Percentiles rank a stretch among this genome's conserved stretches.
Evolutionary conservation across 2,329 filamentous ascomycete species (phyloP).

Genomic region (Clarireedia paspali): DNA sequence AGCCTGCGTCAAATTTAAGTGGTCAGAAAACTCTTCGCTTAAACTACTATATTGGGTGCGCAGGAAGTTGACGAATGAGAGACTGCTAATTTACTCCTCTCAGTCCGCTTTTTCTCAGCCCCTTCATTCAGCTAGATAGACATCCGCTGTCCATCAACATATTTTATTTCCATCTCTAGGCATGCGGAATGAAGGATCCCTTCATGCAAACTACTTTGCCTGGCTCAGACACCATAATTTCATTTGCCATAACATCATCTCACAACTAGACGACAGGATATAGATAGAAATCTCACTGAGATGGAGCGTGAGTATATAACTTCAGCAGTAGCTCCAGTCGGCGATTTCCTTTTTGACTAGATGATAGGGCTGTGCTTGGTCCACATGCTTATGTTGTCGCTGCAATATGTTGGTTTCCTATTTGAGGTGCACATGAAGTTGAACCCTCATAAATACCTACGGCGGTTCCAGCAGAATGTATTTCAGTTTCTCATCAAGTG

Average conservation of each 20-base stretch:
- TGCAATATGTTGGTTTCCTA: not conserved
- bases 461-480: not conserved
- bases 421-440: not conserved
- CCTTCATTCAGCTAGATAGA: not conserved
- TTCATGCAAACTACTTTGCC: too few species aligned
- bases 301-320: too few species aligned
- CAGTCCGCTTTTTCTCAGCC: not conserved
- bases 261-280: too few species aligned
- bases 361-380: not conserved
- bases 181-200: too few species aligned
- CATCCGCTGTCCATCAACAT: not conserved
- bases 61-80: slow-evolving; percentile 6
- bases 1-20: not conserved
- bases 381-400: not conserved
- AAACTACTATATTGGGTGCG: not conserved
- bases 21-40: not conserved
- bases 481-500: not conserved
- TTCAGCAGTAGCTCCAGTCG: not conserved
- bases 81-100: not conserved
- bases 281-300: too few species aligned
- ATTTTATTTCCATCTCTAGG: too few species aligned
- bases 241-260: too few species aligned
- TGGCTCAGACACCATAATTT: too few species aligned
- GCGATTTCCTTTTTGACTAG: not conserved
- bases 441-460: not conserved